Evolutionary conservation across 148 eudicot species (phyloP), one percentile per base, ranked within the genome.

Genomic region (Fagopyrum esculentum): DNA sequence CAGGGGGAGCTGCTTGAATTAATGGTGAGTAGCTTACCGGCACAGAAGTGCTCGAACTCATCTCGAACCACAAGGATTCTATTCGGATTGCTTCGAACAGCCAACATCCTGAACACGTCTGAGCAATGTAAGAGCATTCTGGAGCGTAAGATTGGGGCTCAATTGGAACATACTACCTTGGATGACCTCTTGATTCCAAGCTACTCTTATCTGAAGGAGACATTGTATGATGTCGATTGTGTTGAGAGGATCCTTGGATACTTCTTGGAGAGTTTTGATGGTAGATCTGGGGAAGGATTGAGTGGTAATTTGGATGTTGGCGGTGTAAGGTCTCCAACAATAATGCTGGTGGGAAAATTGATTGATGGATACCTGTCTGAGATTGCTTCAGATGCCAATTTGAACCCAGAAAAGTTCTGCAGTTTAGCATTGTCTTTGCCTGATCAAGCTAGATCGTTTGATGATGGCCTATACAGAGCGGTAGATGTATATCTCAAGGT

Each of bases 401-500:
- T 94, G 78, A 87, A 86, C 73, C 86, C 87, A 60, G 90, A 87
- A 2, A 92, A 83, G 74, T 90, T 94, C 45, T 78, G 52, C 49
- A 78, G 87, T 49, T 79, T 94, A 17, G 96, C 97, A 0, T 69
- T 89, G 17, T 81, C 87, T 11, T 73, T 94, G 68, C 98, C 98
- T 3, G 93, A 92, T 3, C 81, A 83, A 61, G 96, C 97, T 12
- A 80, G 98, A 57, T 75, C 86, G n/a, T 92, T 80, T 59, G 91
- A 92, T 46, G 98, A 94, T 68, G 97, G 98, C 8, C 87, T 94
- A 3, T 94, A 94, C 66, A 82, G 98, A 82, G 96, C 98, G 5
- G 89, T 94, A 4, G 98, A 94, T 77, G 91, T 94, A 17, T 94
- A 88, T 73, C 90, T 94, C 45, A 94, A 94, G 92, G 98, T 94